Evolutionary conservation across 768 basidiomycete species (phyloP).

Genomic region (Arthromyces matolae): DNA sequence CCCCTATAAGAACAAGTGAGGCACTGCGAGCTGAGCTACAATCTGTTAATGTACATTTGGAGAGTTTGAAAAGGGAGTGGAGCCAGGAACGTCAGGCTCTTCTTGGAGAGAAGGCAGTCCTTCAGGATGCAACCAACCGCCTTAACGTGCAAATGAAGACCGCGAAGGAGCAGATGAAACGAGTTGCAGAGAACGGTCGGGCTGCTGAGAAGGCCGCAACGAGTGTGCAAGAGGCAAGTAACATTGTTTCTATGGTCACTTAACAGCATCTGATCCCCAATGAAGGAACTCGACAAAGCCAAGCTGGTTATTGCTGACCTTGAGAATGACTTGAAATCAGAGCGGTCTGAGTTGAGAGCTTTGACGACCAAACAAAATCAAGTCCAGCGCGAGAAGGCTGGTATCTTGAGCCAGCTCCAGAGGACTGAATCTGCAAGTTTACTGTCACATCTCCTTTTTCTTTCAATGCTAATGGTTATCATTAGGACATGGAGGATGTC

Average conservation of each 20-base stretch:
- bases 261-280: constrained; percentile 1
- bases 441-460: background rate
- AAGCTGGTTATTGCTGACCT: constrained; percentile 63
- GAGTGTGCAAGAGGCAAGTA: constrained; percentile 54
- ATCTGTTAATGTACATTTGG: constrained; percentile 60
- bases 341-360: constrained; percentile 61
- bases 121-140: constrained; percentile 68
- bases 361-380: constrained; percentile 62
- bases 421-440: constrained; percentile 64
- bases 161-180: constrained; percentile 55
- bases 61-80: constrained; percentile 66
- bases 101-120: constrained; percentile 65
- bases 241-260: background rate
- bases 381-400: constrained; percentile 61
- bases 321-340: constrained; percentile 66
- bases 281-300: constrained; percentile 69
- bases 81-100: constrained; percentile 60
- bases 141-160: constrained; percentile 58
- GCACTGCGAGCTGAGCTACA: constrained; percentile 56
- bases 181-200: constrained; percentile 49
- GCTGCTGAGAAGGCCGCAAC: constrained; percentile 44
- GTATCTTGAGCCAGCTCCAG: constrained; percentile 58
- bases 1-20: constrained; percentile 66
- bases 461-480: constrained; percentile 3
- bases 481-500: constrained; percentile 77